These are phyloP conservation scores for Candolleomyces aberdarensis DNA, from an alignment of 768 basidiomycete genomes.

Conservation along the genomic window DNA sequence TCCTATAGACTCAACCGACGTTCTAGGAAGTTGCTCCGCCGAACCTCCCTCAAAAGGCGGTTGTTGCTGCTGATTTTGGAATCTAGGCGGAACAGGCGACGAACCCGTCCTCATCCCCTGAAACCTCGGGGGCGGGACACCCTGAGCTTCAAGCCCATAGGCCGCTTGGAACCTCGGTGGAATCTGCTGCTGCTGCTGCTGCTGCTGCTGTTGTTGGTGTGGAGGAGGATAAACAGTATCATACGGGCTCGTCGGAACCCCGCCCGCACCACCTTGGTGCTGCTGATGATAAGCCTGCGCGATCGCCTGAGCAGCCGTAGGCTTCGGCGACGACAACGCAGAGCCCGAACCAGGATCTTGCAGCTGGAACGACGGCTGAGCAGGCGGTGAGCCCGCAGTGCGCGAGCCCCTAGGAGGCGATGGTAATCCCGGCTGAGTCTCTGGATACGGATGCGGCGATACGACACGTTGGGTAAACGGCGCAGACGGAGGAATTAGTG, in stretches of 20 bases:
- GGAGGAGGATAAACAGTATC: neutral
- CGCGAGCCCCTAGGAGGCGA: too few relatives aligned
- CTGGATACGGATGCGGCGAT: neutral
- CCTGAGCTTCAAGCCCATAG: too few relatives aligned
- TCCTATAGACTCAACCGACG: neutral
- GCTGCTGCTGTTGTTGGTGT: neutral
- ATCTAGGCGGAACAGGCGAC: constrained; percentile 20
- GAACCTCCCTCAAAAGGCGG: constrained; percentile 20
- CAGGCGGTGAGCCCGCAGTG: too few relatives aligned
- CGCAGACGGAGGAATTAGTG: constrained; percentile 2
- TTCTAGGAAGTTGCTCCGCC: neutral
- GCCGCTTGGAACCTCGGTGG: too few relatives aligned
- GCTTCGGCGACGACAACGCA: too few relatives aligned
- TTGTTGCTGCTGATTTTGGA: constrained; percentile 17
- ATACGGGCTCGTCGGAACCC: too few relatives aligned
- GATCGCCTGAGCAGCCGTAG: too few relatives aligned
- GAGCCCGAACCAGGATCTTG: too few relatives aligned
- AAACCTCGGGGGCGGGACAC: neutral
- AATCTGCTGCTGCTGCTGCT: neutral
- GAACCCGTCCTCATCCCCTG: neutral
- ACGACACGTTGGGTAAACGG: neutral
- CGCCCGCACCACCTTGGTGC: too few relatives aligned
- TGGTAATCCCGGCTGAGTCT: neutral
- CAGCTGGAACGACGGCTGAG: too few relatives aligned
- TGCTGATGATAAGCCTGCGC: too few relatives aligned